Base-by-base conservation (phyloP, 1,139 yeast genomes). In the Neolecta irregularis region DNA sequence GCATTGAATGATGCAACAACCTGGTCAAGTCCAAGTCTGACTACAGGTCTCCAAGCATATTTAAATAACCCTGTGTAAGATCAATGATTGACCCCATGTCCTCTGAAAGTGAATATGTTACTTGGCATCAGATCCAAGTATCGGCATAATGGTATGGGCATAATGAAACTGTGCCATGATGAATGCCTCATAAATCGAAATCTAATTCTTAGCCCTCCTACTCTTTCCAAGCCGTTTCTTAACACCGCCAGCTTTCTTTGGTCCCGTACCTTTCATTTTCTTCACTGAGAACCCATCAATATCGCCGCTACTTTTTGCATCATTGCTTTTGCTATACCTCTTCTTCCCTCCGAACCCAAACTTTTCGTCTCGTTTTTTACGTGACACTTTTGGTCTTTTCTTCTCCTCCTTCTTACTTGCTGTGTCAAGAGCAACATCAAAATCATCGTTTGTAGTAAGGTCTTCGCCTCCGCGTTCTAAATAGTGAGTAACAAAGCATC, bases 371-470 rank as follows among this genome's bases (percentile, higher is more conserved):
- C 79, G 79, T 38, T 77, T 83, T 50, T 52, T 47, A 47, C 76
- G 62, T 58, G 61, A 45, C 51, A 46, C 31, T 55, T 55, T 35
- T 55, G 57, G 30, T 58, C 47, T 39, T 46, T 53, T 52, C 38
- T 58, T 60, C 41, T 58, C 61, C 19, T 56, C 57, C 19, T 65
- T 64, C 24, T 67, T 69, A n/a, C 78, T 68, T 32, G 85, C 85
- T 56, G 85, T 96, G 58, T 85, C 96, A 45, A 88, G 69, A 28
- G 93, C 95, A 50, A 88, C 65, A 32, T 59, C 63, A 41, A 60
- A 60, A 41, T 58, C 58, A 33, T 53, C 57, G 24, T 53, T 56
- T 45, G 68, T 65, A 52, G 70, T 65, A 39, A 80, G 67, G 48
- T 77, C 93, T 46, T 74, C 72, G 42, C 72, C 69, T 47, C 76